Evolutionary conservation across 1,284 basidiomycete genomes (phyloP).

Genomic region (Boletus holoroseus): DNA sequence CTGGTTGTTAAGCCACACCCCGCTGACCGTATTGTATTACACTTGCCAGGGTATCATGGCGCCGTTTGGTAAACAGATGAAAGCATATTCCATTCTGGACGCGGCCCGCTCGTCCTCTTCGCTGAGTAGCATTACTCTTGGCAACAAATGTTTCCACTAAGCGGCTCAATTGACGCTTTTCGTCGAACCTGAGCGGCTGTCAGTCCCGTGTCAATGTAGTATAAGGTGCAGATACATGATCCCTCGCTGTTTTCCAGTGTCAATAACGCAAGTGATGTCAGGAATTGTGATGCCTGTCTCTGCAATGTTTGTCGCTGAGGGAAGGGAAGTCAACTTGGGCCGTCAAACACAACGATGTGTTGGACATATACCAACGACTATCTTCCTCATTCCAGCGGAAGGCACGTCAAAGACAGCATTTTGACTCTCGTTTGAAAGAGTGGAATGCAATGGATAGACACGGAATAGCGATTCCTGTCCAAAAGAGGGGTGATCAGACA

Average conservation of each 20-base stretch:
- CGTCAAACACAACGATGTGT: slow-evolving; percentile 51
- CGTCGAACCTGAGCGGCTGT: slow-evolving; percentile 70
- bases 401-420: slow-evolving; percentile 87
- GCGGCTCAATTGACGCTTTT: slow-evolving; percentile 94
- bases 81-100: slow-evolving; percentile 91
- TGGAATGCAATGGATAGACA: slow-evolving; percentile 91
- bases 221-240: slow-evolving; percentile 57
- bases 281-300: slow-evolving; percentile 98
- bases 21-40: slow-evolving; percentile 28
- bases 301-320: slow-evolving; percentile 55
- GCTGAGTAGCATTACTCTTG: slow-evolving; percentile 88
- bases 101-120: slow-evolving; percentile 88
- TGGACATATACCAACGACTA: slow-evolving; percentile 73
- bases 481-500: slow-evolving; percentile 74
- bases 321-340: slow-evolving; percentile 52
- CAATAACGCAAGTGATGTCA: slow-evolving; percentile 97
- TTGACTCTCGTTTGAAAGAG: slow-evolving; percentile 86
- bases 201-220: slow-evolving; percentile 4
- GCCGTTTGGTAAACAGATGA: slow-evolving; percentile 88
- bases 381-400: slow-evolving; percentile 77
- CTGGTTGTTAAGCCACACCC: slow-evolving; percentile 15
- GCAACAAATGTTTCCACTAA: slow-evolving; percentile 92
- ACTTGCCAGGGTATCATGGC: slow-evolving; percentile 71
- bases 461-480: slow-evolving; percentile 64
- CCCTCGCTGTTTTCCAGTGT: slow-evolving; percentile 90